phyloP scores from a whole-genome alignment of 2,329 filamentous ascomycete genomes.

The Talaromyces amestolkiae region DNA sequence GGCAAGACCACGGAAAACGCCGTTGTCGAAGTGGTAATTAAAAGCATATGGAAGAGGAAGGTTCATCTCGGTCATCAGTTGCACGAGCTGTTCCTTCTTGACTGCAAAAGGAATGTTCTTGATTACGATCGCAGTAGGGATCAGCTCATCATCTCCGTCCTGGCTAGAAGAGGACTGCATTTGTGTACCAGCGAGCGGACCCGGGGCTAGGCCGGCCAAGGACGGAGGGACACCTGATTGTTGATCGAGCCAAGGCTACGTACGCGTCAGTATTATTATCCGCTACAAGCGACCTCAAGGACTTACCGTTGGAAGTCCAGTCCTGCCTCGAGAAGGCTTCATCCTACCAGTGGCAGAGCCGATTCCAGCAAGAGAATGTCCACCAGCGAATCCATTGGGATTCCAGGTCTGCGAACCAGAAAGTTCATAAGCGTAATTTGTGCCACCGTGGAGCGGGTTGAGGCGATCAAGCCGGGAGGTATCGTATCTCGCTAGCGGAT shows the following conservation, averaged over 20 bases:
- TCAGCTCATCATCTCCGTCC: constrained; percentile 72
- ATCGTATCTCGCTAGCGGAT: constrained; percentile 59
- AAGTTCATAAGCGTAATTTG: constrained; percentile 67
- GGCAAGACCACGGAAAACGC: constrained; percentile 90
- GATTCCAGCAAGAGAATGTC: constrained; percentile 62
- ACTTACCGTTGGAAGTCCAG: constrained; percentile 72
- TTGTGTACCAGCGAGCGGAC: constrained; percentile 16
- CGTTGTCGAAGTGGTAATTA: constrained; percentile 99
- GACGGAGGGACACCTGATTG: constrained; percentile 43
- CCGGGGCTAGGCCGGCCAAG: constrained; percentile 15
- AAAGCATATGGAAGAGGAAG: constrained; percentile 95
- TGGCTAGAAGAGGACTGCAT: constrained; percentile 37
- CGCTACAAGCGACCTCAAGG: background rate
- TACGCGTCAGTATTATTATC: constrained; percentile 12
- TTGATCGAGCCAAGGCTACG: constrained; percentile 63
- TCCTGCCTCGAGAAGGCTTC: constrained; percentile 56
- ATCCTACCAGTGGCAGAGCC: constrained; percentile 57
- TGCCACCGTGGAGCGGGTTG: constrained; percentile 57
- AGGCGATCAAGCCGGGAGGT: constrained; percentile 56
- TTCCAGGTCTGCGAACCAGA: constrained; percentile 74
- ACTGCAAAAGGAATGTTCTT: constrained; percentile 99
- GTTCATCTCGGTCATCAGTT: constrained; percentile 90
- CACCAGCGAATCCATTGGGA: constrained; percentile 67
- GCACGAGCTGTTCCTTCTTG: constrained; percentile 90
- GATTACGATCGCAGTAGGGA: constrained; percentile 97